A percentile compares a stretch with the other conserved stretches of the same genome.
Evolutionary conservation across 257 asterid genomes (phyloP).

Genomic region (Striga asiatica): DNA sequence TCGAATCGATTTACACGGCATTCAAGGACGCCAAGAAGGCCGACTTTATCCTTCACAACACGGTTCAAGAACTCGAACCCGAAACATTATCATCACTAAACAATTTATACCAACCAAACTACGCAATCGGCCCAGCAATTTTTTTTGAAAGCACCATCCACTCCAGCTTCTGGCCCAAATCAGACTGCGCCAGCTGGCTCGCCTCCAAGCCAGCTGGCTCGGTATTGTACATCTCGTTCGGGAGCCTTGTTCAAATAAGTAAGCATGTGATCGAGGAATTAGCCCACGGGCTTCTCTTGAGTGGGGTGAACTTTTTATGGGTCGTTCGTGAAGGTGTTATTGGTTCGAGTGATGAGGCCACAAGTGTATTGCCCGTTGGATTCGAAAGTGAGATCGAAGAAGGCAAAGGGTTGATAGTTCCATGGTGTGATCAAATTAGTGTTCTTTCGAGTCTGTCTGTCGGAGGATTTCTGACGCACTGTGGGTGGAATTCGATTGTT

Average conservation of each 20-base stretch:
- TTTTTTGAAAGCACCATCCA: conserved; percentile 17
- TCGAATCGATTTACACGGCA: conserved; percentile 11
- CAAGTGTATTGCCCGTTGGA: conserved; percentile 15
- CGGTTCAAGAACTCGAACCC: conserved; percentile 46
- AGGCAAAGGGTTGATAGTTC: conserved; percentile 25
- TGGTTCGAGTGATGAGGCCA: conserved; percentile 3
- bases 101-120: conserved; percentile 26
- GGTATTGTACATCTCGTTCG: conserved; percentile 50
- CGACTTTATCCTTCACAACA: conserved; percentile 52
- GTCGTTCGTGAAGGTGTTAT: conserved; percentile 34
- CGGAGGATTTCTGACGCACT: too few species aligned
- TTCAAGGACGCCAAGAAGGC: conserved; percentile 30
- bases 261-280: conserved; percentile 26
- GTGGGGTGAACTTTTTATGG: conserved; percentile 54
- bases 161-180: conserved; percentile 31
- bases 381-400: conserved; percentile 14
- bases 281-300: conserved; percentile 34
- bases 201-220: conserved; percentile 34
- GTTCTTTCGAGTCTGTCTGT: too few species aligned
- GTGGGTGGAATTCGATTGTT: too few species aligned
- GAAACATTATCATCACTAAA: conserved; percentile 29
- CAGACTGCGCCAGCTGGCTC: conserved; percentile 46
- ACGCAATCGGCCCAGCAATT: conserved; percentile 45
- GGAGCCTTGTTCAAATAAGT: conserved; percentile 29
- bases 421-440: too few species aligned